Conservation (phyloP, 2,329 filamentous ascomycete genomes). For the Colletotrichum tofieldiae region DNA sequence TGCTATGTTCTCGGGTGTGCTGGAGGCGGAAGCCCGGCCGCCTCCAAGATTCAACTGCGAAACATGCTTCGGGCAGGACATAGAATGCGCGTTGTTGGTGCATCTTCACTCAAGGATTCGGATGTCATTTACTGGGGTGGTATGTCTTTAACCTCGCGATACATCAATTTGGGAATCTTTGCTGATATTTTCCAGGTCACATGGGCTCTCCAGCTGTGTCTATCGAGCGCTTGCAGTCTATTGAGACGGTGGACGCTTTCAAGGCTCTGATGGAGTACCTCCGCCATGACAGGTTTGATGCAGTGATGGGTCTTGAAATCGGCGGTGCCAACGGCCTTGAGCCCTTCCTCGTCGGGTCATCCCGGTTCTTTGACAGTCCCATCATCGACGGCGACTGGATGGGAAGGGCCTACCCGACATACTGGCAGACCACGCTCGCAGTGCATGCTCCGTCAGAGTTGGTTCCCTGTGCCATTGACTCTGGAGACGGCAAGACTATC, state of each 20-base stretch:
- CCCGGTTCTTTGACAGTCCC: constrained; percentile 65
- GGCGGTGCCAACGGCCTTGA: constrained; percentile 77
- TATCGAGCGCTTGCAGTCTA: constrained; percentile 58
- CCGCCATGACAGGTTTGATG: constrained; percentile 50
- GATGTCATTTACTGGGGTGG: constrained; percentile 62
- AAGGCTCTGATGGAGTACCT: constrained; percentile 54
- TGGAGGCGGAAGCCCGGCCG: constrained; percentile 57
- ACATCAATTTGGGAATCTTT: accelerated
- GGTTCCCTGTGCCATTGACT: constrained; percentile 62
- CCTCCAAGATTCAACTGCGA: constrained; percentile 55
- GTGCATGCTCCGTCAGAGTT: constrained; percentile 58
- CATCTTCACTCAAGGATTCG: constrained; percentile 59
- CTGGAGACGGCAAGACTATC: constrained; percentile 60
- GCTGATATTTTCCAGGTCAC: constrained; percentile 41
- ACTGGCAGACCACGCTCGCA: constrained; percentile 67
- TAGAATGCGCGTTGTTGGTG: constrained; percentile 57
- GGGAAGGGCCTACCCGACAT: constrained; percentile 69
- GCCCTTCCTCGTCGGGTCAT: constrained; percentile 70
- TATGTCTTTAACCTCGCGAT: not conserved
- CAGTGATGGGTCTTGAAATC: constrained; percentile 68
- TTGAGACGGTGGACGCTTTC: constrained; percentile 57
- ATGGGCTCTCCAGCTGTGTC: constrained; percentile 61
- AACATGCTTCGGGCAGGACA: constrained; percentile 58
- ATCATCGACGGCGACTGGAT: constrained; percentile 71
- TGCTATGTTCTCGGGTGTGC: constrained; percentile 65